Conservation (phyloP, 2,329 filamentous ascomycete genomes). For the Tolypocladium cylindrosporum region DNA sequence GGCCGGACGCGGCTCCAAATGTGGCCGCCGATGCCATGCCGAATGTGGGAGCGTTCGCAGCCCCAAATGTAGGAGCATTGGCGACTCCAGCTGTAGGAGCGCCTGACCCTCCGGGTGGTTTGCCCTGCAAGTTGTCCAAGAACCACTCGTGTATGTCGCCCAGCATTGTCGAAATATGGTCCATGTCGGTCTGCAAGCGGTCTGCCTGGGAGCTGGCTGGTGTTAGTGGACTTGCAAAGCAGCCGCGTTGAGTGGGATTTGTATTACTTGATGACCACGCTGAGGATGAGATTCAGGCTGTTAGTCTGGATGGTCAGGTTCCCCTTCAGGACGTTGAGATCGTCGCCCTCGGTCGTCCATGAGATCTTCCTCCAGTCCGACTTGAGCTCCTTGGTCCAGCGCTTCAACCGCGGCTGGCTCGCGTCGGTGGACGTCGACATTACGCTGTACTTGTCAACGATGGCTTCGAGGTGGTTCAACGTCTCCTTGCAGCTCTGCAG, state of each 20-base stretch:
- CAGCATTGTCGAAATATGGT: conserved; percentile 1
- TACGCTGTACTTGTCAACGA: conserved; percentile 1
- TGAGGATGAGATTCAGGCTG: conserved; percentile 4
- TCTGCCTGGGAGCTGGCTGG: conserved; percentile 1
- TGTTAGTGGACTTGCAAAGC: background rate
- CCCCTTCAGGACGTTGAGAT: background rate
- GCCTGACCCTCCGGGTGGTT: background rate
- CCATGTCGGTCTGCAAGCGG: conserved; percentile 1
- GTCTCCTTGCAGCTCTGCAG: conserved; percentile 3
- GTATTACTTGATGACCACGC: conserved; percentile 4
- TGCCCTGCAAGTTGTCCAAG: background rate
- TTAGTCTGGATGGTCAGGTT: conserved; percentile 5
- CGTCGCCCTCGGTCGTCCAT: conserved; percentile 5
- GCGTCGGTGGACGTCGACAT: background rate
- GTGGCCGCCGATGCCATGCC: background rate
- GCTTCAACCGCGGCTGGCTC: background rate
- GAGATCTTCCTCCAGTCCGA: conserved; percentile 4
- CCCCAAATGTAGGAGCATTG: background rate
- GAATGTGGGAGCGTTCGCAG: background rate
- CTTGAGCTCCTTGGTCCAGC: conserved; percentile 2
- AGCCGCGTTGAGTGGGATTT: too few species aligned
- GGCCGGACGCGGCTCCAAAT: background rate
- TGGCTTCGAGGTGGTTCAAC: background rate
- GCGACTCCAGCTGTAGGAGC: background rate
- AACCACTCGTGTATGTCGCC: conserved; percentile 2